Base-by-base conservation (phyloP, 768 basidiomycete species). In the Mycena chlorophos region DNA sequence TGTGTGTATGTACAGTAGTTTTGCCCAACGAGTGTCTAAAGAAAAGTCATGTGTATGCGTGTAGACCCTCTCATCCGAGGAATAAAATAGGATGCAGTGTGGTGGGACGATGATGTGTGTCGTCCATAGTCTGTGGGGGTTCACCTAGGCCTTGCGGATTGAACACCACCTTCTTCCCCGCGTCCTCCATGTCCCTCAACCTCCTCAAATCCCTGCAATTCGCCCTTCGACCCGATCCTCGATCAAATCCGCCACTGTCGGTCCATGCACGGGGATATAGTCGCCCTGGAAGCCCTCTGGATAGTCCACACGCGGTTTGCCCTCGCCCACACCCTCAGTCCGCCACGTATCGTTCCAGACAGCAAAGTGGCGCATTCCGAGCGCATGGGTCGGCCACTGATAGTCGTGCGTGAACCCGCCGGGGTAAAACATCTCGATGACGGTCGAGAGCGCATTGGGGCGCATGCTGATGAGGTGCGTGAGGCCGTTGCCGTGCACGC, bases 381-480 rank as follows among this genome's bases (percentile, higher is more conserved):
- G 70, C 0, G 89, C 83, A 30, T 81, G 71, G 2, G 86, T 58
- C 0, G 91, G 92, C 85, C 90, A 94, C 64, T 91, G 84, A 66
- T 94, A 93, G 65, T 93, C 91, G 64, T 88, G 86, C 23, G 91
- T 85, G 67, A 91, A 93, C 0, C 90, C 91, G 4, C 71, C 76
- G 0, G 90, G 90, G 65, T 78, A 88, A 72, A 94, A 90, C 13
- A 94, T 81, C 70, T 94, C 91, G 60, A 94, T 87, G 22, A 94
- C 89, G 5, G 89, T 85, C 5, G 89, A 84, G 20, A 83, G 69
- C 0, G 81, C 81, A 2, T 85, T 88, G 3, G 81, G 79, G 19
- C 88, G 83, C 90, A 94, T 91, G 74, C 87, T 84, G 40, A 93
- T 78, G 23, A 93, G 77, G 64, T 92, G 90, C 6, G 89, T 88